Evolutionary conservation across 108 stramenopile species (phyloP).

Genomic region (Nitzschia inconspicua): DNA sequence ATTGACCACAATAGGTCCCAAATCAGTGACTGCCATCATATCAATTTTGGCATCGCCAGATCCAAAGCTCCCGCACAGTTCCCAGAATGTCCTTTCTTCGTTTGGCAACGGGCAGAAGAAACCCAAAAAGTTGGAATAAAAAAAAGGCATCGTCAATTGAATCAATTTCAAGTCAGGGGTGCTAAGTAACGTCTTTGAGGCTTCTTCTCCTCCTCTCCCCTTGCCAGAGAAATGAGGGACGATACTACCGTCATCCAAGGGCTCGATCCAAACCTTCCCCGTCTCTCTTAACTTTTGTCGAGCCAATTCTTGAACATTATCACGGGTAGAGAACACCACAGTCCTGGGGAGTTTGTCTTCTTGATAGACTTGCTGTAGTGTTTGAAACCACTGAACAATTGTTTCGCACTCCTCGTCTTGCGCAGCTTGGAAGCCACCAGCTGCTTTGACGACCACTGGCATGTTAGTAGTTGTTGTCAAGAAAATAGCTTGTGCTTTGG

Average conservation of each 20-base stretch:
- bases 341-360: conserved; percentile 36
- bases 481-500: conserved; percentile 37
- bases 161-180: conserved; percentile 40
- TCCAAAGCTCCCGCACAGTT: conserved; percentile 46
- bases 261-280: conserved; percentile 30
- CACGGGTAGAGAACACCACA: conserved; percentile 46
- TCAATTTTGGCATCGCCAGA: conserved; percentile 36
- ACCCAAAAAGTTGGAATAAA: conserved; percentile 53
- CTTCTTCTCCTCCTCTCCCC: conserved; percentile 47
- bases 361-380: conserved; percentile 31
- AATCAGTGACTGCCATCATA: conserved; percentile 47
- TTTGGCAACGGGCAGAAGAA: conserved; percentile 50
- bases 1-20: conserved; percentile 39
- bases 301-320: conserved; percentile 51
- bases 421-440: conserved; percentile 31
- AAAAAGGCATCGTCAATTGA: conserved; percentile 46
- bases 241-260: conserved; percentile 62
- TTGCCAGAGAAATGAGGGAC: conserved; percentile 57
- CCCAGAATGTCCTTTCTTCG: conserved; percentile 46
- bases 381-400: conserved; percentile 42
- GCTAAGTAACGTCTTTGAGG: conserved; percentile 27
- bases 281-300: conserved; percentile 13
- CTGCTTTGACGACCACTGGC: conserved; percentile 22
- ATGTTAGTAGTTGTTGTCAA: conserved; percentile 56
- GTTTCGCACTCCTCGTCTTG: conserved; percentile 45